Conservation (phyloP, 805 yeast species). For the Starmerella asiatica region DNA sequence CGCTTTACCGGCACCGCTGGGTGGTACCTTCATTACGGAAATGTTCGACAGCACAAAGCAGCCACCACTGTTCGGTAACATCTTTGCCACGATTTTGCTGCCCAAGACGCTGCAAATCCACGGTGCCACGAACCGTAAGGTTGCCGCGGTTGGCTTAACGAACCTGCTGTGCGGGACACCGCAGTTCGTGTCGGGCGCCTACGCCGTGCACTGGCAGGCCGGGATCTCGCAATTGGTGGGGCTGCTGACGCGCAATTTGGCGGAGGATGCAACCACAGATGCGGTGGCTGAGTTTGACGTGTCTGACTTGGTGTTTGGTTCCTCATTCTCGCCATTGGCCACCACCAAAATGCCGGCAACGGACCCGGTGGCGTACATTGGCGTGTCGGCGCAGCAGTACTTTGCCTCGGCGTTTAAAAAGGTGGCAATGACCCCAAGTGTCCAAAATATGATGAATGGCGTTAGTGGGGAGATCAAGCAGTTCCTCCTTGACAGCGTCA, state of each 20-base stretch:
- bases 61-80: constrained; percentile 28
- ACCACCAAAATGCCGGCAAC: constrained; percentile 46
- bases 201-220: constrained; percentile 31
- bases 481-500: background rate
- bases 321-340: constrained; percentile 62
- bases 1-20: constrained; percentile 31
- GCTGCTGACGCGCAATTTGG: constrained; percentile 32
- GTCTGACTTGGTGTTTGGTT: constrained; percentile 76
- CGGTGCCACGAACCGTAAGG: constrained; percentile 34
- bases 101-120: constrained; percentile 29
- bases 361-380: constrained; percentile 56
- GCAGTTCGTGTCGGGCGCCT: constrained; percentile 32
- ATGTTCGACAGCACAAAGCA: constrained; percentile 29
- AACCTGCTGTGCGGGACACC: constrained; percentile 31
- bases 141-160: constrained; percentile 38
- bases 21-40: constrained; percentile 44
- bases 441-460: constrained; percentile 11
- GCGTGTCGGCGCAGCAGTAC: constrained; percentile 20
- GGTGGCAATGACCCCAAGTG: constrained; percentile 6
- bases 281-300: constrained; percentile 31
- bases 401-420: constrained; percentile 18
- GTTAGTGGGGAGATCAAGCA: background rate
- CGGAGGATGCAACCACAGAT: constrained; percentile 22
- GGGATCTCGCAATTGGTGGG: constrained; percentile 35
- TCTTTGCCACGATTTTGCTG: constrained; percentile 24